phyloP scores from a whole-genome alignment of 2,329 filamentous ascomycete genomes.

The Leptographium radiaticola region DNA sequence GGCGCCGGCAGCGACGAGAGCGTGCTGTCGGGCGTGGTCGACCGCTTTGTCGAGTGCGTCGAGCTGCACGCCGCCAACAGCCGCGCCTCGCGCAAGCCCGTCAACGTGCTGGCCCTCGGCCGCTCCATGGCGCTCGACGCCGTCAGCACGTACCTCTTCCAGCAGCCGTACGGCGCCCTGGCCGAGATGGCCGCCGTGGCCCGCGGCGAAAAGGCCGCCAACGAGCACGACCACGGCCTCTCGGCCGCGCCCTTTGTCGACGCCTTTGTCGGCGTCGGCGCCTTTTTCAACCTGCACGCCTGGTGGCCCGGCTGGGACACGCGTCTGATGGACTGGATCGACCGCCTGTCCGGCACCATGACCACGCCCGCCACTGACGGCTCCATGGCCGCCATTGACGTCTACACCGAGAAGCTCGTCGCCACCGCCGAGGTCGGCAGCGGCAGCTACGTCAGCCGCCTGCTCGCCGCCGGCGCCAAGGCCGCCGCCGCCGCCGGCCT shows the following conservation, averaged over 20 bases:
- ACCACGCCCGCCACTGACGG: neutral
- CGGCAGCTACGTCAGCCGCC: slow-evolving; percentile 5
- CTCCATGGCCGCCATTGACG: slow-evolving; percentile 4
- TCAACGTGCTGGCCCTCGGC: slow-evolving; percentile 3
- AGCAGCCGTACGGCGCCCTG: slow-evolving; percentile 5
- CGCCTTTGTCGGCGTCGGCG: slow-evolving; percentile 8
- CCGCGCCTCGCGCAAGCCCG: neutral
- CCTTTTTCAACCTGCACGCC: slow-evolving; percentile 7
- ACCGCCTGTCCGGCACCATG: slow-evolving; percentile 4
- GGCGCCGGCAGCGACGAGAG: neutral
- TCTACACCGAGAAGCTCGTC: slow-evolving; percentile 2
- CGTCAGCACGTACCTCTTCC: slow-evolving; percentile 7
- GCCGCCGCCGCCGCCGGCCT: neutral
- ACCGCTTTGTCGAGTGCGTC: neutral
- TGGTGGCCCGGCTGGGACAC: slow-evolving; percentile 4
- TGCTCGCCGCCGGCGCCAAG: neutral
- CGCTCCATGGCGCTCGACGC: slow-evolving; percentile 7
- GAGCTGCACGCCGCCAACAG: neutral
- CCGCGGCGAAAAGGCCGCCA: neutral
- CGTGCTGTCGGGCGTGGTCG: neutral
- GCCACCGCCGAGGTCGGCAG: neutral
- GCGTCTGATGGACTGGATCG: slow-evolving; percentile 2
- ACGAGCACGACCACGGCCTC: neutral
- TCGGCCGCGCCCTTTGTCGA: slow-evolving; percentile 9
- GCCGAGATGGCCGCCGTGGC: neutral